Evolutionary conservation across 129 eudicot species (phyloP), one percentile per base, ranked within the genome.

Genomic region (Lactuca saligna): DNA sequence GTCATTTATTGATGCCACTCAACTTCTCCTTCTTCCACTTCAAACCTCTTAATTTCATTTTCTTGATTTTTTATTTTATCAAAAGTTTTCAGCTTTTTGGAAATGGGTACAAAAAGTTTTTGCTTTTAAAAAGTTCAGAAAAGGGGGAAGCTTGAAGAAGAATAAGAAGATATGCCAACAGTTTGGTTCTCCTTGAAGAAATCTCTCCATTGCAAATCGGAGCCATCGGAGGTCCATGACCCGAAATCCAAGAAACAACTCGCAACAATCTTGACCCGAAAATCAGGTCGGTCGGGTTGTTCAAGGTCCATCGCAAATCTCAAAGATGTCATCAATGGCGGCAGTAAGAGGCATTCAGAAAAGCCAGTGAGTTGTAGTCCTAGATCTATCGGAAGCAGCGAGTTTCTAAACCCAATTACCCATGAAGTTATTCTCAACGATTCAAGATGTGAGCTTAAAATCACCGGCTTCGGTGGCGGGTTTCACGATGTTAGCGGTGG

Each of bases 291-390:
- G 84, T 94, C 99, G 34, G 97, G 99, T 11, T 94, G 99, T 75
- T 94, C 99, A 54, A 87, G 99, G 93, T 94, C 99, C 54, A 89
- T 94, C 15, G 95, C 99, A 38, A 94, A 89, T 70, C 97, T 94
- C 41, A 94, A 85, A 74, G 97, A 94, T 82, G 99, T 94, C n/a
- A 94, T 94, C n/a, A 93, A 94, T 82, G 99, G 99, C 8, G 97
- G 99, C 8, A 94, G 99, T 69, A 94, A 94, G 65, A 83, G 99
- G 66, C 99, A 94, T 68, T 70, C 81, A 60, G 99, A 94, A 11
- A 89, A 78, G 63, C 97, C 99, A 13, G 90, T 88, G 2, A 87
- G 82, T 55, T 94, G 97, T 65, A 94, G 99, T 73, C 99, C 99
- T 17, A 85, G 99, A 80, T 94, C 99, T 59, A 94, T 94, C 34